Base-by-base conservation (phyloP, 108 stramenopile genomes). In the Cyclotella choctawhatcheeana region DNA sequence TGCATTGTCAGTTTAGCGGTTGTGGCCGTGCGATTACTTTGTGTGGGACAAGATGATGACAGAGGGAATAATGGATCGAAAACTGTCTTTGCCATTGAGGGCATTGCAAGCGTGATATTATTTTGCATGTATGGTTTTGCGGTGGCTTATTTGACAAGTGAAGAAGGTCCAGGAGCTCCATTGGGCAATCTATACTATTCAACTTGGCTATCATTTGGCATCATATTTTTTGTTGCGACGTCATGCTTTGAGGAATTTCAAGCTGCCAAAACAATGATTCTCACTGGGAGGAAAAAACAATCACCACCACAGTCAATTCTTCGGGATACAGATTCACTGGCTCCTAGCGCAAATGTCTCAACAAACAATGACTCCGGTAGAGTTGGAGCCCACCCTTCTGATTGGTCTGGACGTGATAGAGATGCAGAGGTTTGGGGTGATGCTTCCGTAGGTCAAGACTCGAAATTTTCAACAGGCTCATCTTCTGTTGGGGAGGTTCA, bases 151-250 rank as follows among this genome's bases (percentile, higher is more conserved):
- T 51, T 89, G 43, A 86, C 85, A 1, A 86, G 90, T 12, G 79
- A 88, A 29, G 61, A 81, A 16, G 90, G 89, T 44, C 93, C 90
- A 2, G 93, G 93, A 25, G 64, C 81, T 17, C 80, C 85, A 14
- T 68, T 92, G 35, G 90, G 90, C 6, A 94, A 94, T 73, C 72
- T 94, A 30, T 94, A 90, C 61, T 94, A 92, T 73, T 86, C 86
- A 52, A 65, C 82, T 1, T 94, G 93, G 93, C 72, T 88, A 30
- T 71, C 76, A n/a, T 83, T 88, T 72, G 79, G 58, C 16, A 45
- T 80, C 26, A 62, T 34, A 4, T 67, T 72, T 44, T 80, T 68
- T 27, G 71, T 68, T 24, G 71, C 61, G 29, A 61, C 60, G 43
- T 80, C 79, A 5, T 80, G 71, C 44, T 66, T 80, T 58, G 79